A percentile compares a stretch with the other conserved stretches of the same genome.
phyloP scores from a whole-genome alignment of 1,284 basidiomycete genomes.

The Ceraceosorus guamensis region DNA sequence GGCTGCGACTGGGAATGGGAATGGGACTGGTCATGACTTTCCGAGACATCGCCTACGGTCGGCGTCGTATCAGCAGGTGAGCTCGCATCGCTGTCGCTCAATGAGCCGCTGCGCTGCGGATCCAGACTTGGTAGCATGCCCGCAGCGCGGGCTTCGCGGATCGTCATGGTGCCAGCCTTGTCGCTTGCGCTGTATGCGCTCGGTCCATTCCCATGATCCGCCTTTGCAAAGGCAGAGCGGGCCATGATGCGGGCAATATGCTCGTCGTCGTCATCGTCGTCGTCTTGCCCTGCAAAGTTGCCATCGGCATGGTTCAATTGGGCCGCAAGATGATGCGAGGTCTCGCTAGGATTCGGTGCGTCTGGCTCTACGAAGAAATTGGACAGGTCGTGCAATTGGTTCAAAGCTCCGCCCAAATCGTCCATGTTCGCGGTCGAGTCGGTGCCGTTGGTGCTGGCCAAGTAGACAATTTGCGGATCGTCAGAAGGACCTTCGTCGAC shows the following conservation, averaged over 20 bases:
- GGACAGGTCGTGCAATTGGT: slow-evolving; percentile 41
- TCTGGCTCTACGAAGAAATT: slow-evolving; percentile 37
- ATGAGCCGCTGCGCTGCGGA: not conserved
- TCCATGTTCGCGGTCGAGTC: slow-evolving; percentile 20
- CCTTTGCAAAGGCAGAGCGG: slow-evolving; percentile 12
- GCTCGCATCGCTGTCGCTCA: not conserved
- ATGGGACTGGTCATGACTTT: too few species aligned
- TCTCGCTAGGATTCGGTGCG: not conserved
- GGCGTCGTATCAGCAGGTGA: not conserved
- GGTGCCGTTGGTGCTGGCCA: slow-evolving; percentile 1
- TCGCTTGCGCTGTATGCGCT: not conserved
- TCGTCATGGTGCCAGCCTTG: not conserved
- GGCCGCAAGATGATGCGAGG: not conserved
- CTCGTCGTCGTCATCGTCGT: slow-evolving; percentile 27
- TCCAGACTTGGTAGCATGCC: not conserved
- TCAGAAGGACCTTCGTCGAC: slow-evolving; percentile 27
- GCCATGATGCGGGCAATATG: slow-evolving; percentile 38
- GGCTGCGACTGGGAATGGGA: too few species aligned
- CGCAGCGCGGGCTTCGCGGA: not conserved
- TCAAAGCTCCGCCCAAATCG: slow-evolving; percentile 21
- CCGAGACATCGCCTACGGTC: too few species aligned
- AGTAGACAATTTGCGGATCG: slow-evolving; percentile 8
- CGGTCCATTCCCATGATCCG: not conserved
- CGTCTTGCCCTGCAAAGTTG: slow-evolving; percentile 9
- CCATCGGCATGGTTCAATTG: not conserved